Conservation (phyloP, 257 asterid genomes). For the Marsdenia floribunda region DNA sequence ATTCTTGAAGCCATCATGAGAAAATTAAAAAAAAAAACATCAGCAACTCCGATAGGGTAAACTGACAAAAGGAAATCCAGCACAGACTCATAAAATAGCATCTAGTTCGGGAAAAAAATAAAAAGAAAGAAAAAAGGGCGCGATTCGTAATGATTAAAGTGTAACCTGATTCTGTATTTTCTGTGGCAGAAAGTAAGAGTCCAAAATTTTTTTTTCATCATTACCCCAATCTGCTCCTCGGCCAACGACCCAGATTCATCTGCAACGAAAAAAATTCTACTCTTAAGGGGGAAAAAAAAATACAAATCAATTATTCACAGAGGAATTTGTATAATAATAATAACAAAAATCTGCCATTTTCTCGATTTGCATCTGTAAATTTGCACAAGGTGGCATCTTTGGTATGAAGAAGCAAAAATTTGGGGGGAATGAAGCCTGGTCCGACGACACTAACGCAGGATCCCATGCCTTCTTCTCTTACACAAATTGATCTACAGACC, state of each 20-base stretch:
- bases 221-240: constrained; percentile 60
- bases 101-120: constrained; percentile 10
- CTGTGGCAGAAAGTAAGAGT: constrained; percentile 18
- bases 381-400: background rate
- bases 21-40: constrained; percentile 5
- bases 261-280: constrained; percentile 5
- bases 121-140: background rate
- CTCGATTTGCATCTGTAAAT: background rate
- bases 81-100: constrained; percentile 19
- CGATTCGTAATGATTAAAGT: constrained; percentile 39
- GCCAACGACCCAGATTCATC: constrained; percentile 26
- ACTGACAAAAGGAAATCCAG: constrained; percentile 43
- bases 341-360: background rate
- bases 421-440: constrained; percentile 99
- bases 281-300: background rate
- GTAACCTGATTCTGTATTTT: constrained; percentile 24
- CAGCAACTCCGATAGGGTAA: constrained; percentile 22
- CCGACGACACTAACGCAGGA: constrained; percentile 64
- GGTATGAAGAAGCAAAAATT: constrained; percentile 44
- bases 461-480: constrained; percentile 17
- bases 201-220: constrained; percentile 53
- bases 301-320: background rate
- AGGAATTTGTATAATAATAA: background rate
- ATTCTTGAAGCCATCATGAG: constrained; percentile 44
- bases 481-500: constrained; percentile 6